phyloP scores from a whole-genome alignment of 2,329 filamentous ascomycete species.

The Aspergillus amoenus region DNA sequence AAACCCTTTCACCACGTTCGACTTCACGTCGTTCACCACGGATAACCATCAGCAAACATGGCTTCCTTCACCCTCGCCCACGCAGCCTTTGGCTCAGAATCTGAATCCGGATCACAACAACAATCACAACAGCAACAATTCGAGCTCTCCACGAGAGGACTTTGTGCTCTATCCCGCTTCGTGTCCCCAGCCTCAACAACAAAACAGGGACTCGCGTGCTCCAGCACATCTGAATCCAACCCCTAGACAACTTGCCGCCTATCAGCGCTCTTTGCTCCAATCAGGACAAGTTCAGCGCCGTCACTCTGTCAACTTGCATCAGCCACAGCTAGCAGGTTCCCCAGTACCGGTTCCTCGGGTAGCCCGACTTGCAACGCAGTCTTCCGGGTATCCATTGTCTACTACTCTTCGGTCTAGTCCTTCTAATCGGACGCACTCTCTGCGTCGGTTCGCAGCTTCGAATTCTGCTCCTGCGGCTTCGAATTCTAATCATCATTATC shows the following conservation, averaged over 20 bases:
- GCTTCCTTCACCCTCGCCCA: conserved; percentile 45
- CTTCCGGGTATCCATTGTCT: conserved; percentile 40
- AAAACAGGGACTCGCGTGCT: conserved; percentile 33
- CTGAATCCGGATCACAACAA: conserved; percentile 29
- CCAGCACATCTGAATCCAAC: conserved; percentile 34
- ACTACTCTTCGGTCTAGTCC: conserved; percentile 39
- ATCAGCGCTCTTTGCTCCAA: conserved; percentile 34
- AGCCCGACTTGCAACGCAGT: conserved; percentile 38
- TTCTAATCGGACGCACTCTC: conserved; percentile 31
- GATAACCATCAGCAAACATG: conserved; percentile 49
- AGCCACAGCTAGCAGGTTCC: conserved; percentile 36
- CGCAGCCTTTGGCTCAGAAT: conserved; percentile 44
- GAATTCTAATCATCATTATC: conserved; percentile 35
- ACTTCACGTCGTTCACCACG: conserved; percentile 50
- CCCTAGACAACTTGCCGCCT: conserved; percentile 36
- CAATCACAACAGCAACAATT: conserved; percentile 33
- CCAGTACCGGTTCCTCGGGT: conserved; percentile 41
- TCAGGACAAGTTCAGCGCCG: conserved; percentile 36
- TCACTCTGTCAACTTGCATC: conserved; percentile 34
- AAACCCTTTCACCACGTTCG: conserved; percentile 39
- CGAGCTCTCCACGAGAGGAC: conserved; percentile 39
- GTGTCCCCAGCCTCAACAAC: conserved; percentile 31
- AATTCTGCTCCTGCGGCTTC: conserved; percentile 35
- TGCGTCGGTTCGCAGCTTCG: conserved; percentile 34
- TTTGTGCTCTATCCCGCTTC: conserved; percentile 45